phyloP scores from a whole-genome alignment of 345 rosid genomes.

The Pugionium dolabratum region DNA sequence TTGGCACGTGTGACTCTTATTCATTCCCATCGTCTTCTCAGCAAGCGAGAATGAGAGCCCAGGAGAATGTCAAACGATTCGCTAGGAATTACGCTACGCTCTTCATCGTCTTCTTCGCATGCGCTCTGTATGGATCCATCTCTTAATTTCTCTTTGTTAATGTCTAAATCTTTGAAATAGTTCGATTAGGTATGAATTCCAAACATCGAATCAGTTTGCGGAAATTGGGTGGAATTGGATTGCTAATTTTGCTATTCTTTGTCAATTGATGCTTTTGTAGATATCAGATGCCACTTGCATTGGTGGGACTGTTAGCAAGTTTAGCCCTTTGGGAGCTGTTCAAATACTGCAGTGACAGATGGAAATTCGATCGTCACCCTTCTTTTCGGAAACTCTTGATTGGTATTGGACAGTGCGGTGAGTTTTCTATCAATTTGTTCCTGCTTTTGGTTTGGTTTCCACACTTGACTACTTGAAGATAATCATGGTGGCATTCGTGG shows the following conservation, averaged over 20 bases:
- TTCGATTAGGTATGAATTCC: neutral
- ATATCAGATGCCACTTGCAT: slow-evolving; percentile 94
- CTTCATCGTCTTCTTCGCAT: slow-evolving; percentile 79
- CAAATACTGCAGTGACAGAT: slow-evolving; percentile 65
- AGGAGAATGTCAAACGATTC: slow-evolving; percentile 90
- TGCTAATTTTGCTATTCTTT: neutral
- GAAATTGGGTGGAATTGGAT: slow-evolving; percentile 1
- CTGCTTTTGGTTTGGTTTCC: neutral
- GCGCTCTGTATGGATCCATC: slow-evolving; percentile 60
- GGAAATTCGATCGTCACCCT: slow-evolving; percentile 70
- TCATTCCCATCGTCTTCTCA: slow-evolving; percentile 75
- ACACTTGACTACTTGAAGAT: neutral
- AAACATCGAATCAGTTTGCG: neutral
- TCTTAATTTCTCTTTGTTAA: neutral
- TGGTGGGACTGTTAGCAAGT: slow-evolving; percentile 73
- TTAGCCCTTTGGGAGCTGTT: slow-evolving; percentile 88
- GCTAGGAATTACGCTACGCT: slow-evolving; percentile 79
- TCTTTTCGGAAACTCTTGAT: slow-evolving; percentile 50
- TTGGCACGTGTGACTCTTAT: slow-evolving; percentile 68
- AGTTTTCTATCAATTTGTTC: slow-evolving; percentile 33
- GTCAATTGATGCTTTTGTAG: slow-evolving; percentile 41
- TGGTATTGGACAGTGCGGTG: slow-evolving; percentile 75
- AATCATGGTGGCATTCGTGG: neutral
- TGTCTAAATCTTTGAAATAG: slow-evolving; percentile 13
- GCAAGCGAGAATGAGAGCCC: slow-evolving; percentile 75